Evolutionary conservation across 2,329 filamentous ascomycete genomes (phyloP), one percentile per base, ranked within the genome.

Genomic region (Exserohilum turcica): DNA sequence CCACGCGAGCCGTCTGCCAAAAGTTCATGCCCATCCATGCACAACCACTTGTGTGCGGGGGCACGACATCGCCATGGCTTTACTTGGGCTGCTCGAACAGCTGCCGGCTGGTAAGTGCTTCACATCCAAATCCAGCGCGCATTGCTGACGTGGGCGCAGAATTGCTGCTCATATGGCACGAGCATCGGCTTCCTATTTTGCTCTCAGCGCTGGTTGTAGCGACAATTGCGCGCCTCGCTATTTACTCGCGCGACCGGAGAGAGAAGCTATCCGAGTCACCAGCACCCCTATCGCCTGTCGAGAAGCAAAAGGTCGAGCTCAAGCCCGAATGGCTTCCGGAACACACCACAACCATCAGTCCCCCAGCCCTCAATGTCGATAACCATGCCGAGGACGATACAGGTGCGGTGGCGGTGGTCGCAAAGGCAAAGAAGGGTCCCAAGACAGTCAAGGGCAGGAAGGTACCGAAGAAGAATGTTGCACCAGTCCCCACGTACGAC

Each of bases 391-490:
- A 73, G 43, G 67, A 70, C 8, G 53, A 63, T 28, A 61, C 60
- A 28, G 56, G 48, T 10, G 56, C 58, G 9, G 58, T 63, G 16
- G 59, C 42, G 27, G 50, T 59, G n/a, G 44, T 62, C 15, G 56
- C 56, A 9, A 72, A 70, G 46, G 44, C 43, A 9, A 74, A 61
- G 48, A 71, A 64, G 37, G 66, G 56, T 0, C 75, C 75, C 10
- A 77, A 74, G 59, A 75, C 64, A 13, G 72, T 77, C 4, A 73
- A 70, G 32, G 75, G 75, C 7, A 75, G 63, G 48, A 72, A 70
- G 50, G 46, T 32, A 35, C 54, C 52, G 2, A 70, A 65, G 49
- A 63, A 69, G 50, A 24, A 39, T 4, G 40, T 54, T 6, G 57
- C 60, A 21, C 58, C 65, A 7, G 55, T 43, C 6, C 21, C 64